Conservation (phyloP, 345 rosid species). For the Eucalyptus cloeziana region DNA sequence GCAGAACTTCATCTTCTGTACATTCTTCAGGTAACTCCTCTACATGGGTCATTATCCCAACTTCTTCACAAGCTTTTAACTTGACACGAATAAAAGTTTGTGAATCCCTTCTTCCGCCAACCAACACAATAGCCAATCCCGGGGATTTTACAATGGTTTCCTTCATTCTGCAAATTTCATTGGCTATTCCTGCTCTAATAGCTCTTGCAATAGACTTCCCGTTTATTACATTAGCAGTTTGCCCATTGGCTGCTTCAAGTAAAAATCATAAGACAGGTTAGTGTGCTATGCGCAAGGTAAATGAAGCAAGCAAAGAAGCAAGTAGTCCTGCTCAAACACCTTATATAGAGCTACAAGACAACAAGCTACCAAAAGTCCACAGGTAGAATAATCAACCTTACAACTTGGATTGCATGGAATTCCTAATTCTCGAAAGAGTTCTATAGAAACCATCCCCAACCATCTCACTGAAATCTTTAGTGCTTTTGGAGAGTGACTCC, state of each 20-base stretch:
- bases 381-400: background rate
- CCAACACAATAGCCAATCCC: conserved; percentile 7
- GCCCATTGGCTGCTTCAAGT: background rate
- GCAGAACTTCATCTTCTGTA: conserved; percentile 6
- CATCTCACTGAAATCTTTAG: background rate
- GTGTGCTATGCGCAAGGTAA: background rate
- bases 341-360: background rate
- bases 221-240: conserved; percentile 3
- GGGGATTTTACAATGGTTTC: conserved; percentile 3
- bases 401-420: background rate
- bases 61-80: conserved; percentile 12
- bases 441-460: background rate
- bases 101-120: conserved; percentile 11
- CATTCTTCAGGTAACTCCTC: conserved; percentile 2
- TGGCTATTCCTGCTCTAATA: background rate
- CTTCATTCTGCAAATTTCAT: conserved; percentile 3
- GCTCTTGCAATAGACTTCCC: conserved; percentile 8
- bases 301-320: background rate
- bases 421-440: background rate
- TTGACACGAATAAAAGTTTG: conserved; percentile 3
- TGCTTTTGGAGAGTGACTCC: background rate
- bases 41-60: conserved; percentile 4
- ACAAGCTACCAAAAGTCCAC: background rate
- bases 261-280: background rate
- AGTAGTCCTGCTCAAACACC: background rate